Conservation (phyloP, 2,329 filamentous ascomycete species). For the Phyllosticta citrichinensis region DNA sequence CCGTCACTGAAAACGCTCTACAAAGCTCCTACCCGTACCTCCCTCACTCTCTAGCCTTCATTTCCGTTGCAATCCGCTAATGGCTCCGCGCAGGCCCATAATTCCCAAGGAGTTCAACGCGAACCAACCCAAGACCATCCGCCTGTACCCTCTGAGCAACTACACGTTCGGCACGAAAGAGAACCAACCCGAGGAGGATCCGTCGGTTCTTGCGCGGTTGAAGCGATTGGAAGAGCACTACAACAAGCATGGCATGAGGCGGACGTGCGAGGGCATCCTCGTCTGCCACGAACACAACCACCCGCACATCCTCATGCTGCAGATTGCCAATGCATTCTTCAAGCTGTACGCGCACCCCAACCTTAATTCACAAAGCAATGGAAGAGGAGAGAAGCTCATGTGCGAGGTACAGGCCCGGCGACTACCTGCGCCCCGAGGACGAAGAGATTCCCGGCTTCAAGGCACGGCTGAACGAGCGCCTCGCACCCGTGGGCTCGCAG, state of each 20-base stretch:
- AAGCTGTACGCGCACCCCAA: conserved; percentile 53
- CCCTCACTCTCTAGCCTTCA: not conserved
- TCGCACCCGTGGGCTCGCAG: conserved; percentile 80
- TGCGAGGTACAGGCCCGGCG: conserved; percentile 54
- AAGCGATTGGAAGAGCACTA: conserved; percentile 97
- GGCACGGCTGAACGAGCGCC: conserved; percentile 76
- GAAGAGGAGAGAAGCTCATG: not conserved
- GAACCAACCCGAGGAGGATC: conserved; percentile 94
- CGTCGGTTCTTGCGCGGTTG: conserved; percentile 83
- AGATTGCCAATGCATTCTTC: conserved; percentile 99
- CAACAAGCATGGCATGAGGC: conserved; percentile 82
- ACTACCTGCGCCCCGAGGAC: conserved; percentile 82
- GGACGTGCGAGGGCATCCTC: conserved; percentile 92
- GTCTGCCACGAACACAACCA: conserved; percentile 99
- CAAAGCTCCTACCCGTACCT: conserved; percentile 63
- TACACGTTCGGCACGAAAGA: conserved; percentile 99
- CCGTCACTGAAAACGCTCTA: conserved; percentile 63
- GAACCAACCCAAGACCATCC: conserved; percentile 82
- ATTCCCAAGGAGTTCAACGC: conserved; percentile 76
- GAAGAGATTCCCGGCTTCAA: conserved; percentile 96
- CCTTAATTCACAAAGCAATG: too few relatives aligned
- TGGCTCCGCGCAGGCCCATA: conserved; percentile 45
- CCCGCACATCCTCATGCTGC: conserved; percentile 95
- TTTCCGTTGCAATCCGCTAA: not conserved
- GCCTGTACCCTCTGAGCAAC: conserved; percentile 89